These are phyloP conservation scores for Zygoascus hellenicus DNA, from an alignment of 1,139 yeast genomes.

Conservation along the genomic window DNA sequence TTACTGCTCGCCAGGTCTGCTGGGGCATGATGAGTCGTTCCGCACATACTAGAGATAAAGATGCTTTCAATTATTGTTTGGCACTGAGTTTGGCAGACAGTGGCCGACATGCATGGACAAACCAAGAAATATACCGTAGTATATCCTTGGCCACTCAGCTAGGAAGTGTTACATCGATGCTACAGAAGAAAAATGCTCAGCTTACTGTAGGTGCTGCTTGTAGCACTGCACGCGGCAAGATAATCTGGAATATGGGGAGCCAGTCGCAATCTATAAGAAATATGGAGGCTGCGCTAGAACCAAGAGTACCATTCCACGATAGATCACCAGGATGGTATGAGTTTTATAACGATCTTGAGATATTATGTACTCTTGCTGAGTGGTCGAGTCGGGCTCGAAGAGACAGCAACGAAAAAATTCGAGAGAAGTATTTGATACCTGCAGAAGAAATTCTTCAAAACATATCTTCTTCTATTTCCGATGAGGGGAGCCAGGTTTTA, in stretches of 20 bases:
- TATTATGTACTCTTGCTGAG: constrained; percentile 42
- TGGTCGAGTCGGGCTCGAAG: constrained; percentile 72
- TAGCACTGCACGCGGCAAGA: constrained; percentile 16
- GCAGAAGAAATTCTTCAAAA: constrained; percentile 30
- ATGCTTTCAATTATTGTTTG: constrained; percentile 3
- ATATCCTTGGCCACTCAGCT: constrained; percentile 15
- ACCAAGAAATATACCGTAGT: constrained; percentile 15
- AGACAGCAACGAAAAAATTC: constrained; percentile 55
- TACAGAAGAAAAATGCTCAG: background rate
- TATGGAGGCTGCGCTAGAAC: constrained; percentile 12
- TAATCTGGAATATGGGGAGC: constrained; percentile 24
- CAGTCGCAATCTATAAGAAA: constrained; percentile 20
- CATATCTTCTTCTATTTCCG: constrained; percentile 8
- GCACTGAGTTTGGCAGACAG: constrained; percentile 7
- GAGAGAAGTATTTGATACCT: constrained; percentile 50
- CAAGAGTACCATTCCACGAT: constrained; percentile 2
- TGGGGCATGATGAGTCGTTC: constrained; percentile 16
- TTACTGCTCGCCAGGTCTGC: constrained; percentile 21
- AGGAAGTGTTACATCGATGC: constrained; percentile 3
- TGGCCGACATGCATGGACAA: constrained; percentile 11
- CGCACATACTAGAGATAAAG: background rate
- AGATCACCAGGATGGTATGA: background rate
- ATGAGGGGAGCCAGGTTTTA: constrained; percentile 13
- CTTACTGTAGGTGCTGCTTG: constrained; percentile 7
- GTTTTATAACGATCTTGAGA: constrained; percentile 16